These are phyloP conservation scores for Acacia pycnantha DNA, from an alignment of 331 rosid genomes.

Conservation along the genomic window DNA sequence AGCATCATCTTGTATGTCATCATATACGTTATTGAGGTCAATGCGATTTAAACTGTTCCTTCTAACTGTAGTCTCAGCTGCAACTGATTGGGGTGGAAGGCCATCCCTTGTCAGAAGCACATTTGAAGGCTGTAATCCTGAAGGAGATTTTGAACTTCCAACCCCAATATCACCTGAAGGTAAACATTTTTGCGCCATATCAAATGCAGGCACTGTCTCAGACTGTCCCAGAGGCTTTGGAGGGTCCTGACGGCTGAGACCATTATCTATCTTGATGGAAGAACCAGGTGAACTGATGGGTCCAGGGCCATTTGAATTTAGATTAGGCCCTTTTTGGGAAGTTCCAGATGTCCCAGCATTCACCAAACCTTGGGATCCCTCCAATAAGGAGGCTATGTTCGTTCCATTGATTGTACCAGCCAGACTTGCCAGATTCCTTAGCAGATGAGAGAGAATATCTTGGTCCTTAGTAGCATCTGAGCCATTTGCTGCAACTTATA, in stretches of 20 bases:
- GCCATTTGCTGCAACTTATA: conserved; percentile 62
- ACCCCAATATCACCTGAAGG: conserved; percentile 38
- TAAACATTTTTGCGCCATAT: conserved; percentile 36
- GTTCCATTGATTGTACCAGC: conserved; percentile 54
- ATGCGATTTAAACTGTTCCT: conserved; percentile 49
- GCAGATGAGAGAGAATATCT: conserved; percentile 71
- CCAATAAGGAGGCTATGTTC: conserved; percentile 51
- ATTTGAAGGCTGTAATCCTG: conserved; percentile 30
- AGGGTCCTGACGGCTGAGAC: conserved; percentile 32
- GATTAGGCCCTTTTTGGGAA: conserved; percentile 39
- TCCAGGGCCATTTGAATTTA: conserved; percentile 41
- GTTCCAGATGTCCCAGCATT: conserved; percentile 46
- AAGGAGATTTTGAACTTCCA: conserved; percentile 39
- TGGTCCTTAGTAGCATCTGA: conserved; percentile 61
- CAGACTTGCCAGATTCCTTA: conserved; percentile 57
- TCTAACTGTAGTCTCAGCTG: conserved; percentile 38
- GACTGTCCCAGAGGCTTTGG: conserved; percentile 36
- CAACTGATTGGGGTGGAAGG: conserved; percentile 40
- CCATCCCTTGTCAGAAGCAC: conserved; percentile 22
- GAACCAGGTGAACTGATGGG: conserved; percentile 36
- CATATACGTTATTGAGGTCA: conserved; percentile 64
- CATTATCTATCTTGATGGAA: conserved; percentile 23
- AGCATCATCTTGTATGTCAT: conserved; percentile 46
- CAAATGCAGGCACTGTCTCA: conserved; percentile 36
- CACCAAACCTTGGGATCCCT: conserved; percentile 52